Conservation (phyloP, 164 flowering plant species). For the Brasenia schreberi region DNA sequence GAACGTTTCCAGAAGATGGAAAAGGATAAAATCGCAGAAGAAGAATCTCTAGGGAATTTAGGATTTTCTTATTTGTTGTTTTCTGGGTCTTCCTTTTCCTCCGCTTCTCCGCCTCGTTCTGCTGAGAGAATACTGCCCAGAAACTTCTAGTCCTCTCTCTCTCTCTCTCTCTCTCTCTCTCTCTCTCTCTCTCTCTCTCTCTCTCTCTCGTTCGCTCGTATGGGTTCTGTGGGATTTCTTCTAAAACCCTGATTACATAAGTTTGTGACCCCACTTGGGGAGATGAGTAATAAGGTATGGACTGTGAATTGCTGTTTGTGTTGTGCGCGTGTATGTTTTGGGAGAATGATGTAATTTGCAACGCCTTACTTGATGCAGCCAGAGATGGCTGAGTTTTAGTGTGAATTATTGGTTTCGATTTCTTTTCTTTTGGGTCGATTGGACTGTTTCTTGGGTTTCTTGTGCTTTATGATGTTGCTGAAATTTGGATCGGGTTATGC, state of each 20-base stretch:
- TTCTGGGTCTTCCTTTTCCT: neutral
- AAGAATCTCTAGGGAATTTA: neutral
- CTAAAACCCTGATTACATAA: neutral
- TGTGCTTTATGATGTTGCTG: neutral
- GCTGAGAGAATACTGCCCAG: neutral
- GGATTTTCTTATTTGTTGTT: neutral
- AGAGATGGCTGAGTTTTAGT: neutral
- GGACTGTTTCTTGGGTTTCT: neutral
- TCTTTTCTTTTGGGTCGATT: neutral
- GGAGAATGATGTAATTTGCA: neutral
- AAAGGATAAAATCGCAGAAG: neutral
- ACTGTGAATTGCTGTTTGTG: neutral
- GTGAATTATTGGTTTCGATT: neutral
- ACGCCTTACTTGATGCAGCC: neutral
- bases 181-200: neutral
- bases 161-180: constrained; percentile 4
- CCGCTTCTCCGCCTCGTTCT: neutral
- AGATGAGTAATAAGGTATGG: neutral
- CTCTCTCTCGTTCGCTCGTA: neutral
- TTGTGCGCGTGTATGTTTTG: neutral
- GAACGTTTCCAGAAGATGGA: neutral
- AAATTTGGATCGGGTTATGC: too few species aligned
- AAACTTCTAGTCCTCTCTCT: neutral
- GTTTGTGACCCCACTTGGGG: neutral
- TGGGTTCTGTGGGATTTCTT: neutral